These are phyloP conservation scores for Rhizoctonia solani DNA, from an alignment of 1,284 basidiomycete species.

Conservation along the genomic window DNA sequence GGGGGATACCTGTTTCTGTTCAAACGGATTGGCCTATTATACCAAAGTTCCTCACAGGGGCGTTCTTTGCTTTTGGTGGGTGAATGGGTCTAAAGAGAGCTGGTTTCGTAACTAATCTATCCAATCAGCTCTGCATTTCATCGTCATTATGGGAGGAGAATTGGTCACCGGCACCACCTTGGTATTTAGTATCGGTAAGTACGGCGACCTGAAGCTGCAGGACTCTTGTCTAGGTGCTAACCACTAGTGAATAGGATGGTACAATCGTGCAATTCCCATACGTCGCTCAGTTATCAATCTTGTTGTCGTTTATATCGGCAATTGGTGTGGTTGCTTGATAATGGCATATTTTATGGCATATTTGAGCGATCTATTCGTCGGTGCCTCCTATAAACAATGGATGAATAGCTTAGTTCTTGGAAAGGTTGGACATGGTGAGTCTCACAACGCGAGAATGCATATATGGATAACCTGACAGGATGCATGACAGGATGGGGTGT, in stretches of 20 bases:
- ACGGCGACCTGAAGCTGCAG: background rate
- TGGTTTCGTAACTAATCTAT: slow-evolving; percentile 33
- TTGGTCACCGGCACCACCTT: slow-evolving; percentile 40
- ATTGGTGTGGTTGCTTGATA: slow-evolving; percentile 39
- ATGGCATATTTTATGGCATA: background rate
- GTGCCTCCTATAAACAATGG: background rate
- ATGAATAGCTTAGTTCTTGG: background rate
- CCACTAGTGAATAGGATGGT: background rate
- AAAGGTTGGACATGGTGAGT: background rate
- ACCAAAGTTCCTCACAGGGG: slow-evolving; percentile 1
- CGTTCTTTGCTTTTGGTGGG: slow-evolving; percentile 26
- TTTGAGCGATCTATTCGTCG: background rate
- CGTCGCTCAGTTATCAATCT: slow-evolving; percentile 32
- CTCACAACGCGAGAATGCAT: background rate
- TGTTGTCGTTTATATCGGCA: slow-evolving; percentile 37
- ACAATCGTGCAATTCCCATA: background rate
- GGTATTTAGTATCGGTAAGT: slow-evolving; percentile 39
- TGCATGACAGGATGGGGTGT: slow-evolving; percentile 35
- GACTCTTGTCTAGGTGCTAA: background rate
- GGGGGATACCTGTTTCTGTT: slow-evolving; percentile 38
- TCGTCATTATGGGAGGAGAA: slow-evolving; percentile 39
- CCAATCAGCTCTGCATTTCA: slow-evolving; percentile 34
- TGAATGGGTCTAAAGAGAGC: background rate
- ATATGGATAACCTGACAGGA: background rate
- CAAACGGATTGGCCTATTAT: slow-evolving; percentile 21